Evolutionary conservation across 2,329 filamentous ascomycete species (phyloP).

Genomic region (Fusarium pseudonygamai): DNA sequence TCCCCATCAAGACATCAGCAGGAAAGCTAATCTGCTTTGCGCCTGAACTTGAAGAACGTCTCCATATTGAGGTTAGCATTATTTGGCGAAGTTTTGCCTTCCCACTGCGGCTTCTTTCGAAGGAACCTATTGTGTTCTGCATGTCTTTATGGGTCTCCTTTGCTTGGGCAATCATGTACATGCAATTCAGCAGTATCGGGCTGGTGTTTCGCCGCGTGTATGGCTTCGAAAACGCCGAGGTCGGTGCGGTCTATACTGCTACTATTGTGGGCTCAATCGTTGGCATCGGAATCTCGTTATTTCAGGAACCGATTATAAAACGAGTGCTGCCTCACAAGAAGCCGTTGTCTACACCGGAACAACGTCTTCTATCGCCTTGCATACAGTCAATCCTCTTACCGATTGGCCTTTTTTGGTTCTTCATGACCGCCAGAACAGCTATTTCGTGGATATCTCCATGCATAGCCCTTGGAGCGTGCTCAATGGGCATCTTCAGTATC

Average conservation of each 20-base stretch:
- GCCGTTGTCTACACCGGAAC: conserved; percentile 58
- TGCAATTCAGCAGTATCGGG: conserved; percentile 66
- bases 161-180: conserved; percentile 75
- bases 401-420: conserved; percentile 75
- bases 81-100: conserved; percentile 44
- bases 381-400: conserved; percentile 70
- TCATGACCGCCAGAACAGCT: conserved; percentile 64
- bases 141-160: conserved; percentile 79
- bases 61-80: conserved; percentile 35
- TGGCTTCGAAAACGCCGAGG: conserved; percentile 66
- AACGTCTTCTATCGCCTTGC: conserved; percentile 71
- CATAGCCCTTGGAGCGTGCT: conserved; percentile 69
- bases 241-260: conserved; percentile 69
- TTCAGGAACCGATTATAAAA: conserved; percentile 66
- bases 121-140: conserved; percentile 69
- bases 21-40: neutral
- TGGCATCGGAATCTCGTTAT: conserved; percentile 63
- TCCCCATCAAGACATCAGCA: conserved; percentile 40
- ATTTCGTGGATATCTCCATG: conserved; percentile 72
- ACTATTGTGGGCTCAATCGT: conserved; percentile 53
- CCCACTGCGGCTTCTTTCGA: conserved; percentile 58
- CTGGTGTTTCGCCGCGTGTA: conserved; percentile 72
- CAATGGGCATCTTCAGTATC: conserved; percentile 74
- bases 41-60: conserved; percentile 10
- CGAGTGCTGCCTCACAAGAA: conserved; percentile 50